Evolutionary conservation across 176 grass and related monocot species (phyloP), one percentile per base, ranked within the genome.

Genomic region (Olyra latifolia): DNA sequence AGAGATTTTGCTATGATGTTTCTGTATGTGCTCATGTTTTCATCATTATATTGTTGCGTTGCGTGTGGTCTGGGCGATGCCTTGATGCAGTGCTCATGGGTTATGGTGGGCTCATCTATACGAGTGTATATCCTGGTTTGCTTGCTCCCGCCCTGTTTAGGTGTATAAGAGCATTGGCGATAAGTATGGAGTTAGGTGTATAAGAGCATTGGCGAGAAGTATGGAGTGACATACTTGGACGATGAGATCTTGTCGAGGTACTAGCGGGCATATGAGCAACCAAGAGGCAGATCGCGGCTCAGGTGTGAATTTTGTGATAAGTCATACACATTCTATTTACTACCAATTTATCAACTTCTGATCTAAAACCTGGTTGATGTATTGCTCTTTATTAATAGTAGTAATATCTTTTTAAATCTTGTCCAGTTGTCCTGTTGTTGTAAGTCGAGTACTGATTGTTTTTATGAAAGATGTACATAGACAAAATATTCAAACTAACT

Each of bases 241-340:
- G 71, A 87, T 75, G 93, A 97, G 72, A 97, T 93, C 50, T 55
- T 97, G 67, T 54, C 43, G 62, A 83, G 93, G 17, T 97, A 97
- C 83, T 50, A 90, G 14, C 84, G 85, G 80, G 90, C 90, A 4
- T 97, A 97, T 29, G 87, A 81, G 79, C 82, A 91, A 69, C 93
- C 93, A 8, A 93, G 93, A 90, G 93, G 87, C 1, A 88, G 85
- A 93, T 97, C 93, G 10, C 83, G 90, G 42, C 76, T 97, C 75
- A 97, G 93, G 90, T 97, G 42, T 42, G 78, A 39, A 65, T 59
- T 61, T n/a, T 70, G 7, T 56, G 35, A 16, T 75, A 44, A n/a
- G n/a, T n/a, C n/a, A n/a, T 23, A 74, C 9, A 73, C 8, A 8
- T 74, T 23, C 17, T 23, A 42, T 55, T 59, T 54, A 11, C 38